A percentile compares a stretch with the other conserved stretches of the same genome.
Evolutionary conservation across 2,329 filamentous ascomycete species (phyloP).

Genomic region (Neonectria punicea): DNA sequence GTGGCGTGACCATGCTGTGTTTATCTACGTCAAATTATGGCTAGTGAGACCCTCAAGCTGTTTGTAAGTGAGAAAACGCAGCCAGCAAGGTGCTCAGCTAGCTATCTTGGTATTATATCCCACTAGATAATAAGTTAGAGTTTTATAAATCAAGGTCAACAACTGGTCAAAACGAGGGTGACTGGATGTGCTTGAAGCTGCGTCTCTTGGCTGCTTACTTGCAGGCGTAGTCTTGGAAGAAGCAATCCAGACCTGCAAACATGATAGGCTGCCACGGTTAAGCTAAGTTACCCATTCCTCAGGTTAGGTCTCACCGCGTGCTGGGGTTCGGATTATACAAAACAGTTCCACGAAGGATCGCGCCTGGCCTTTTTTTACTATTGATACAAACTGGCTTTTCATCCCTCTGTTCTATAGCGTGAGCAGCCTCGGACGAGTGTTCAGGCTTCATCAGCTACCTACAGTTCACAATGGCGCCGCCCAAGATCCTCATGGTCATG

Average conservation of each 20-base stretch:
- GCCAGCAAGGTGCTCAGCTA: neutral
- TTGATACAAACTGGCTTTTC: neutral
- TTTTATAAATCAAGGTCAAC: too few relatives aligned
- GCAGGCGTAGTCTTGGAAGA: neutral
- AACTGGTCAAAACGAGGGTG: neutral
- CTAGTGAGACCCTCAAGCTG: too few relatives aligned
- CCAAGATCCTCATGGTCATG: constrained; percentile 8
- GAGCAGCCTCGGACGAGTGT: neutral
- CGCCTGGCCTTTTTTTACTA: too few relatives aligned
- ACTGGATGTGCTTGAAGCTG: neutral
- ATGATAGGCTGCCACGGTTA: neutral
- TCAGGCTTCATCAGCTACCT: neutral
- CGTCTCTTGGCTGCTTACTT: neutral
- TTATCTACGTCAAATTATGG: neutral
- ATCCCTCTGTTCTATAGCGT: neutral
- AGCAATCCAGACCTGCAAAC: neutral
- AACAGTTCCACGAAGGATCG: neutral
- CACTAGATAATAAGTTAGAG: neutral
- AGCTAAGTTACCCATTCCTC: neutral
- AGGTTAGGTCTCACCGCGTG: neutral
- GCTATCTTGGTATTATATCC: neutral
- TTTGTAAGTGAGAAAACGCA: neutral
- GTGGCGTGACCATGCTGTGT: neutral
- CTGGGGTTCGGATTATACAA: neutral
- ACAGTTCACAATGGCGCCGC: neutral